phyloP scores from a whole-genome alignment of 2,329 filamentous ascomycete genomes.

The Zymoseptoria brevis region DNA sequence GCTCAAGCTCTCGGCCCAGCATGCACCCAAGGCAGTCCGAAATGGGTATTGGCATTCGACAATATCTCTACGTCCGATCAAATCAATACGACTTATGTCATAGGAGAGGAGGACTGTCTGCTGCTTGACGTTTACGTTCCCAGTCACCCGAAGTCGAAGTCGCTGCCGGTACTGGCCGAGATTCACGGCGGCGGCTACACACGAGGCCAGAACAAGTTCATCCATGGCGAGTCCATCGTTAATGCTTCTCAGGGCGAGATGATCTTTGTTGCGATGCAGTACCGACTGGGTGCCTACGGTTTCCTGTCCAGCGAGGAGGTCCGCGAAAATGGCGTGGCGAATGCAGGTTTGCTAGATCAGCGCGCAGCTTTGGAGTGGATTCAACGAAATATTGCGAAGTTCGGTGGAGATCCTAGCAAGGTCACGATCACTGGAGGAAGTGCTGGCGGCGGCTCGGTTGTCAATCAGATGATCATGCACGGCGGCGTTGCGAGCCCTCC shows the following conservation, averaged over 20 bases:
- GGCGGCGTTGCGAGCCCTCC: constrained; percentile 26
- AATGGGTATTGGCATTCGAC: constrained; percentile 1
- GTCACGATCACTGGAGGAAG: constrained; percentile 22
- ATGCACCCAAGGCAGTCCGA: constrained; percentile 24
- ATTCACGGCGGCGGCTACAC: constrained; percentile 34
- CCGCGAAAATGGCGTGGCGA: constrained; percentile 14
- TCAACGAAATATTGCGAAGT: constrained; percentile 22
- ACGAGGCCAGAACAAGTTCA: constrained; percentile 18
- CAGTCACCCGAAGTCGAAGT: constrained; percentile 21
- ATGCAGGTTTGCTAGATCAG: constrained; percentile 24
- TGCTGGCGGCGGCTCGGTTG: constrained; percentile 22
- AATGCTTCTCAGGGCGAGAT: constrained; percentile 28
- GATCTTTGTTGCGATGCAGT: constrained; percentile 27
- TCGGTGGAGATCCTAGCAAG: constrained; percentile 23
- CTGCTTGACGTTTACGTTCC: constrained; percentile 36
- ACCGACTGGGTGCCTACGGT: constrained; percentile 25
- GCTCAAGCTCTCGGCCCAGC: constrained; percentile 21
- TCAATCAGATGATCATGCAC: constrained; percentile 11
- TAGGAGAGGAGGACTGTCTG: constrained; percentile 32
- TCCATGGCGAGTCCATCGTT: constrained; percentile 24
- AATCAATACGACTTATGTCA: constrained; percentile 1
- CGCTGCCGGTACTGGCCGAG: constrained; percentile 27
- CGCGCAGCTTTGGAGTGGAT: constrained; percentile 24
- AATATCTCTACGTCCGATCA: neutral
- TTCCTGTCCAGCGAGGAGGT: constrained; percentile 19